Evolutionary conservation across 345 rosid genomes (phyloP).

Genomic region (Citrus sinensis): DVS_A1.0 CM039162.1:4608001-4608500

Average conservation of each 20-base stretch:
- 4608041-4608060: not conserved
- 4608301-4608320: not conserved
- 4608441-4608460: slow-evolving; percentile 3
- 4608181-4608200: not conserved
- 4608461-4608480: not conserved
- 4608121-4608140: not conserved
- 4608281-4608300: not conserved
- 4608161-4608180: no score
- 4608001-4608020: slow-evolving; percentile 55
- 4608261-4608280: not conserved
- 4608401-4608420: slow-evolving; percentile 10
- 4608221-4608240: not conserved
- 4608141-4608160: not conserved
- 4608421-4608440: not conserved
- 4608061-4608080: no score
- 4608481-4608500: not conserved
- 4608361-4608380: not conserved
- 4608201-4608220: not conserved
- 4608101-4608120: no score
- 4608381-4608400: not conserved
- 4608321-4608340: no score
- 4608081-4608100: no score
- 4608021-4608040: not conserved
- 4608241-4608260: not conserved
- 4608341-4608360: not conserved